Evolutionary conservation across 225 moss, liverwort and hornwort genomes (phyloP), one percentile per base, ranked within the genome.

Genomic region (Marchantia polymorpha): DNA sequence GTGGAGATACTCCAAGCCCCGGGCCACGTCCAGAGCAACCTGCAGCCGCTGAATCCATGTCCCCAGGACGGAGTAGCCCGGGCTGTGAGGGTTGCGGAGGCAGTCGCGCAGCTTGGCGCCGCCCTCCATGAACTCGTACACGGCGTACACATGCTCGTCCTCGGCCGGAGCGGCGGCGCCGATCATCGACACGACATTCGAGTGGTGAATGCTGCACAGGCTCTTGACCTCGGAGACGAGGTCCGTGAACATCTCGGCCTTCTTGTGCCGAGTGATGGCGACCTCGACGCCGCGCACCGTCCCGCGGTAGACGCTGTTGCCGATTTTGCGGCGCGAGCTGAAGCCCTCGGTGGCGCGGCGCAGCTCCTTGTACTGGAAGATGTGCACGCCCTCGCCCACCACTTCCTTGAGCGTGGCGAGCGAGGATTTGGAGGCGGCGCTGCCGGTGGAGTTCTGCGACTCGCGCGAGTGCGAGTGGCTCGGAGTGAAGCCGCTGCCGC

Each of bases 1-100:
- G 54, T 96, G 96, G 56, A 96, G 81, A 63, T 96, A 96, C 78
- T 96, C 96, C 78, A 96, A 78, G 8, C 91, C 96, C 74, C 88
- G 88, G 0, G 96, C 88, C 48, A 96, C 90, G 77, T 92, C 96
- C 0, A 96, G 60, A 14, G 91, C 94, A 13, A 93, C 90, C 66
- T 94, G 89, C 2, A 96, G 65, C 7, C 96, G 85, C 14, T 83
- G 89, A 76, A 86, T 85, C 96, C 94, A 96, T 0, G 90, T 86
- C 0, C 90, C 84, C 47, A 96, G 81, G 6, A 91, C 91, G 39
- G 87, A 91, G 52, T 88, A 94, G 0, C 91, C 92, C 0, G 96
- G 96, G 15, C 88, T 79, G 52, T 76, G 63, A 11, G 77, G 46
- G 72, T 86, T 94, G 60, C 92, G 87, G 4, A 96, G 84, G 39